phyloP scores from a whole-genome alignment of 495 filamentous ascomycete genomes.

The Clavariopsis aquatica region DNA sequence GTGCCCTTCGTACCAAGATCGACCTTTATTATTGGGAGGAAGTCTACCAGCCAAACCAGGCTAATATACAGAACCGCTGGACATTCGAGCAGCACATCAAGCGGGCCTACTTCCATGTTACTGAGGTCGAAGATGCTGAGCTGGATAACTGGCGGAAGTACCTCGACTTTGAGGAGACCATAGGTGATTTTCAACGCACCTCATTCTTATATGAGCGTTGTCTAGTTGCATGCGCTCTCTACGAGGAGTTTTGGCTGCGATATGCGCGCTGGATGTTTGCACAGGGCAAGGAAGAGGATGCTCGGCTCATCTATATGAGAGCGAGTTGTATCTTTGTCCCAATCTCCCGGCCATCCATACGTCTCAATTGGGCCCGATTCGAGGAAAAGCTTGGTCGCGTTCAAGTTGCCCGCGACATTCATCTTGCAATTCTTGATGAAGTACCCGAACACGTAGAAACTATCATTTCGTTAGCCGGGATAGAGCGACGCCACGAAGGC shows the following conservation, averaged over 20 bases:
- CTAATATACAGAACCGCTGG: slow-evolving; percentile 91
- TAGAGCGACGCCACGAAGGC: slow-evolving; percentile 80
- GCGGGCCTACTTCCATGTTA: slow-evolving; percentile 95
- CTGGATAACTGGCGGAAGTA: slow-evolving; percentile 95
- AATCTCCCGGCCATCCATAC: slow-evolving; percentile 74
- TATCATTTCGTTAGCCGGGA: slow-evolving; percentile 84
- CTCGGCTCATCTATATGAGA: slow-evolving; percentile 88
- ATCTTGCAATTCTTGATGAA: slow-evolving; percentile 71
- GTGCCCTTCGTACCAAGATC: slow-evolving; percentile 75
- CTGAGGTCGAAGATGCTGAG: slow-evolving; percentile 82
- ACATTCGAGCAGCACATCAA: slow-evolving; percentile 94
- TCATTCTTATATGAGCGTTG: slow-evolving; percentile 92
- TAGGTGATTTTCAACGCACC: slow-evolving; percentile 73
- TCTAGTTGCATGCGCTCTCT: slow-evolving; percentile 86
- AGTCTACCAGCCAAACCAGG: slow-evolving; percentile 77
- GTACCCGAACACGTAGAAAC: slow-evolving; percentile 80
- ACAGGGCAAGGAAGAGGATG: slow-evolving; percentile 86
- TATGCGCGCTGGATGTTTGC: slow-evolving; percentile 97
- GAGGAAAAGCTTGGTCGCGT: slow-evolving; percentile 79
- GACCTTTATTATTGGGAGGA: slow-evolving; percentile 81
- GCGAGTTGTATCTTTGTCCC: slow-evolving; percentile 82
- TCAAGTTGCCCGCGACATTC: slow-evolving; percentile 79
- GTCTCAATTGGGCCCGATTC: slow-evolving; percentile 90
- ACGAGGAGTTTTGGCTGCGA: slow-evolving; percentile 96
- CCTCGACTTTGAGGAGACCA: slow-evolving; percentile 90